Evolutionary conservation across 2,329 filamentous ascomycete species (phyloP), one percentile per base, ranked within the genome.

Genomic region (Byssochlamys sp.): DNA sequence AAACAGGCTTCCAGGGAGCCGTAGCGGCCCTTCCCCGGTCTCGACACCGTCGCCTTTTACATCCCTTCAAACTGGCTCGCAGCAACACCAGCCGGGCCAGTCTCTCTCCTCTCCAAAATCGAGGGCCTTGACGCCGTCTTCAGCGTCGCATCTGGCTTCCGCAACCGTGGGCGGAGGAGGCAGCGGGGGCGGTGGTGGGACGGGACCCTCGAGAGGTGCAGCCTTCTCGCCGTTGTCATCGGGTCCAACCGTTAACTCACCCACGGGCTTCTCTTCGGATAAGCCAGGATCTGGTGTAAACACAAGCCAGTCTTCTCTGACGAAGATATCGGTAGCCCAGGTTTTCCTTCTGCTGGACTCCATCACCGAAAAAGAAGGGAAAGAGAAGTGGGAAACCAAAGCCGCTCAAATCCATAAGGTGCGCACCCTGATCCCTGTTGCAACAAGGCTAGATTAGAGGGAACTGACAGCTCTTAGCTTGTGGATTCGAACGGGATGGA

Each of bases 401-500:
- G 87, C 86, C 70, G 90, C 95, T 68, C 91, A 95, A 78, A 87
- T 99, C 69, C 86, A 86, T 74, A 95, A 95, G 84, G 91, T 95
- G 79, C 71, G 82, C 64, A 26, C 7, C 10, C 24, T 9, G 14
- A 7, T 29, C 26, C 25, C 9, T 25, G 19, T n/a, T 29, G 4
- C 28, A 35, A 3, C 26, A 29, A 35, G 51, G 33, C 56, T 52
- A 33, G 50, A 50, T 56, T 54, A 24, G 50, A 11, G 27, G 4
- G 50, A 55, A 35, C 27, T 28, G 53, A 58, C 49, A 48, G 31
- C 55, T 27, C 27, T 24, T 62, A 96, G 89, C 86, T 97, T 73
- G 88, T 97, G 78, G 87, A 96, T 84, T 91, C 92, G 69, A 87
- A 95, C 91, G 91, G 91, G 71, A 99, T 99, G 92, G 95, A 99